Conservation (phyloP, 106 monocot species). For the Triglochin maritima region DNA sequence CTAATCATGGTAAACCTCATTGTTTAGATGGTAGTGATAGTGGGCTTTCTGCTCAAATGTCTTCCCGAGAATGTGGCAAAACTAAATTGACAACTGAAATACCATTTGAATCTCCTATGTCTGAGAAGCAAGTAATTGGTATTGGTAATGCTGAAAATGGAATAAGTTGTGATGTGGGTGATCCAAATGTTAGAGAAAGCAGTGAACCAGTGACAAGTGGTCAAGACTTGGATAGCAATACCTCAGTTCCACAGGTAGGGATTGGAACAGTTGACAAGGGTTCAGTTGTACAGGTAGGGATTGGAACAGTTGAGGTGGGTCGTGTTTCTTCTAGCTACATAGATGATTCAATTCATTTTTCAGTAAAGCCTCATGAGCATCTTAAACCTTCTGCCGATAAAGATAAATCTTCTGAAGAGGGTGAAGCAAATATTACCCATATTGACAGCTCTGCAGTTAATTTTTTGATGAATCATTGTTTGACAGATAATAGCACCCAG, state of each 20-base stretch:
- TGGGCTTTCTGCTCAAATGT: no score
- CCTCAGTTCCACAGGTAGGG: background rate
- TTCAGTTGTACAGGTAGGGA: background rate
- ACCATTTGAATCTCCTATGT: slow-evolving; percentile 4
- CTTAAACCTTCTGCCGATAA: background rate
- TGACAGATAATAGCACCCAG: background rate
- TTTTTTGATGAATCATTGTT: slow-evolving; percentile 1
- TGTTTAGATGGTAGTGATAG: no score
- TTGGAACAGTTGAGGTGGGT: background rate
- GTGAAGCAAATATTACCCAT: background rate
- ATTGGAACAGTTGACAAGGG: background rate
- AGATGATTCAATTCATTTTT: slow-evolving; percentile 7
- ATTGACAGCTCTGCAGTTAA: slow-evolving; percentile 3
- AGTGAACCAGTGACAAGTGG: background rate
- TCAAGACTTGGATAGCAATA: background rate
- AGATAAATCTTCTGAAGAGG: slow-evolving; percentile 5
- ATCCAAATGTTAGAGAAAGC: background rate
- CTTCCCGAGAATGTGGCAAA: no score
- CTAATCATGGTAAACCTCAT: no score
- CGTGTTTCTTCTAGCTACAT: background rate
- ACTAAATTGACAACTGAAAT: background rate
- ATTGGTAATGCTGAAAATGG: background rate
- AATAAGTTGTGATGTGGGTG: background rate
- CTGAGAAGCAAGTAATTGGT: background rate
- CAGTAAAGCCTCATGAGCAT: slow-evolving; percentile 10